These are phyloP conservation scores for Fusarium sp. DNA, from an alignment of 2,329 filamentous ascomycete genomes.

Conservation along the genomic window DNA sequence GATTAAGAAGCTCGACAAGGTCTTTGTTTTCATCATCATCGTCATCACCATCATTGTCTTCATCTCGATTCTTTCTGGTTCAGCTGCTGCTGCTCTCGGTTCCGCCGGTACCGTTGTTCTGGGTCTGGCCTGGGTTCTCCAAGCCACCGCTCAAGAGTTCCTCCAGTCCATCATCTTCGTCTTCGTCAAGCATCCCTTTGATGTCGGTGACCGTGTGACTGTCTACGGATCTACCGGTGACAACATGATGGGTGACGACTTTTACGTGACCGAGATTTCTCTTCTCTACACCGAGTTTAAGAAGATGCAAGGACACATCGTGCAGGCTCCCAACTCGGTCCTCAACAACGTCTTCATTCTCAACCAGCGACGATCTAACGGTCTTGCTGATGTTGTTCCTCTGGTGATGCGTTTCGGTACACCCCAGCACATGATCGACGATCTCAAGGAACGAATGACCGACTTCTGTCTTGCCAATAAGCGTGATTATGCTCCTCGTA, in stretches of 20 bases:
- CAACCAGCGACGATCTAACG: conserved; percentile 91
- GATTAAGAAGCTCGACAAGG: conserved; percentile 87
- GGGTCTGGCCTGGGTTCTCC: conserved; percentile 91
- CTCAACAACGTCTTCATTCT: conserved; percentile 94
- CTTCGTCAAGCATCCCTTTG: conserved; percentile 97
- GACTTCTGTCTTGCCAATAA: conserved; percentile 88
- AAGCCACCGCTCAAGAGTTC: conserved; percentile 93
- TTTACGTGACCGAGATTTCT: conserved; percentile 95
- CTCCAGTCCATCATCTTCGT: conserved; percentile 94
- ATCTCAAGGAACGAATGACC: conserved; percentile 81
- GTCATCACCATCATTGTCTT: conserved; percentile 88
- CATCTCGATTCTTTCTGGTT: conserved; percentile 88
- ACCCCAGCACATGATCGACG: conserved; percentile 82
- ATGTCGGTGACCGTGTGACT: conserved; percentile 92
- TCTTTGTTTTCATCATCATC: conserved; percentile 87
- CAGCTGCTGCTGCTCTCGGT: conserved; percentile 89
- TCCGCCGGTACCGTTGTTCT: conserved; percentile 89
- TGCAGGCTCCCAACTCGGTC: conserved; percentile 94
- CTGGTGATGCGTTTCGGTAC: conserved; percentile 92
- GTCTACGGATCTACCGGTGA: conserved; percentile 91
- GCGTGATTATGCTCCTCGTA: conserved; percentile 87
- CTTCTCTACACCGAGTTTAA: conserved; percentile 97
- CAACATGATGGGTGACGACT: conserved; percentile 85
- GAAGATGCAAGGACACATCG: conserved; percentile 97
- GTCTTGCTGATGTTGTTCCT: conserved; percentile 85